Evolutionary conservation across 2,329 filamentous ascomycete genomes (phyloP).

Genomic region (Hymenoscyphus linearis): DNA sequence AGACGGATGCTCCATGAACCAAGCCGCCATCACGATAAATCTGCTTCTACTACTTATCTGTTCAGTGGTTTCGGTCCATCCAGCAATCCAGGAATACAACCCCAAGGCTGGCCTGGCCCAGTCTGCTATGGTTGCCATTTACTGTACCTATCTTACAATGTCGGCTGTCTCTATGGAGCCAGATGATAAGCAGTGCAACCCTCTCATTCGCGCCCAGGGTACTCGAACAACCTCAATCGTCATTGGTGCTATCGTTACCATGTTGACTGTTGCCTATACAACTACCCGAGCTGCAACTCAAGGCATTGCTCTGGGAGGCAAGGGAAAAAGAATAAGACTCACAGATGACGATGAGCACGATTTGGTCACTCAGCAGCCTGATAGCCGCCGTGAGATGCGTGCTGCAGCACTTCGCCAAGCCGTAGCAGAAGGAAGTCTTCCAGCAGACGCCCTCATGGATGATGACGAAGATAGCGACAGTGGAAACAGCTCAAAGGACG

Average conservation of each 20-base stretch:
- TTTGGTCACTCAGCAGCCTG: conserved; percentile 80
- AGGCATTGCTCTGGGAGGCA: conserved; percentile 67
- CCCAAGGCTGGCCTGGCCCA: conserved; percentile 93
- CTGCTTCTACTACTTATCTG: conserved; percentile 75
- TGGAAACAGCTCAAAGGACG: conserved; percentile 65
- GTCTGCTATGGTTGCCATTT: conserved; percentile 92
- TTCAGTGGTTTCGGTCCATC: conserved; percentile 83
- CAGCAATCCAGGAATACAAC: conserved; percentile 84
- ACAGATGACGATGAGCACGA: conserved; percentile 77
- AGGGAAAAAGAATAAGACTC: conserved; percentile 54
- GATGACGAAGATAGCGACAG: conserved; percentile 58
- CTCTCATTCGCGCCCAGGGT: conserved; percentile 76
- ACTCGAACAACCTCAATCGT: conserved; percentile 87
- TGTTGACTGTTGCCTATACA: conserved; percentile 95
- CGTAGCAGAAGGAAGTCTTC: conserved; percentile 86
- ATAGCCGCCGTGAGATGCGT: conserved; percentile 79
- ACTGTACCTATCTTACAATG: conserved; percentile 98
- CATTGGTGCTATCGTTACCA: conserved; percentile 89
- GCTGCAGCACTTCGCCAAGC: conserved; percentile 85
- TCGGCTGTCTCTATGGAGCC: conserved; percentile 98
- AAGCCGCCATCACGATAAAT: conserved; percentile 92
- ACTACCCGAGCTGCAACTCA: conserved; percentile 95
- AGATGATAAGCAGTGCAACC: conserved; percentile 91
- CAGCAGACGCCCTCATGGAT: conserved; percentile 79
- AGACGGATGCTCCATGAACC: conserved; percentile 86